Evolutionary conservation across 2,329 filamentous ascomycete species (phyloP).

Genomic region (Aspergillaceae sp.): DNA sequence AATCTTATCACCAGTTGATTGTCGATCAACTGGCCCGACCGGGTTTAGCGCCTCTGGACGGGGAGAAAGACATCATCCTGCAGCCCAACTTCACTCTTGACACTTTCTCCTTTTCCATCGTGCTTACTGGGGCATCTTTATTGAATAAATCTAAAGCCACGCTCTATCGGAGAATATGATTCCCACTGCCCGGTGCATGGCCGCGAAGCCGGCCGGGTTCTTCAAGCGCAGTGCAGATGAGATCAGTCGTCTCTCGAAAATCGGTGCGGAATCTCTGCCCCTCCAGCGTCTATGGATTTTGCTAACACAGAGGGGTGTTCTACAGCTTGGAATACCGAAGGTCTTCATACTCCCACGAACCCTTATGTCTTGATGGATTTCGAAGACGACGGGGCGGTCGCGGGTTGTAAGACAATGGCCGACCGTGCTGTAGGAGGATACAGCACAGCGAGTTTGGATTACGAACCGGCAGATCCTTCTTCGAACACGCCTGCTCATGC

Average conservation of each 20-base stretch:
- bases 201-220: slow-evolving; percentile 41
- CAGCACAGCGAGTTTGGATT: slow-evolving; percentile 65
- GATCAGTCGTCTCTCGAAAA: slow-evolving; percentile 47
- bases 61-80: not conserved
- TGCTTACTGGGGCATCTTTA: too few relatives aligned
- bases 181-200: slow-evolving; percentile 31
- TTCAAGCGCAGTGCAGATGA: slow-evolving; percentile 52
- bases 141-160: too few relatives aligned
- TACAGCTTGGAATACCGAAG: slow-evolving; percentile 36
- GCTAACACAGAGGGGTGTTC: slow-evolving; percentile 4
- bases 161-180: slow-evolving; percentile 21
- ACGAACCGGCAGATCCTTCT: slow-evolving; percentile 42
- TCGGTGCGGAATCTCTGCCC: slow-evolving; percentile 33
- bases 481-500: slow-evolving; percentile 53
- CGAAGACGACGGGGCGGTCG: slow-evolving; percentile 27
- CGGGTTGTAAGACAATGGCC: slow-evolving; percentile 63
- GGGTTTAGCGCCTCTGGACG: not conserved
- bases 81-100: not conserved
- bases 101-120: not conserved
- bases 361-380: slow-evolving; percentile 35
- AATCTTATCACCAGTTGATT: slow-evolving; percentile 4
- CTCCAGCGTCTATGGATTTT: not conserved
- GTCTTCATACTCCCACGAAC: slow-evolving; percentile 28
- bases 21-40: not conserved
- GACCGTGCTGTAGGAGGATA: slow-evolving; percentile 81